Evolutionary conservation across 441 rosid species (phyloP).

Genomic region (Jatropha multifida): DNA sequence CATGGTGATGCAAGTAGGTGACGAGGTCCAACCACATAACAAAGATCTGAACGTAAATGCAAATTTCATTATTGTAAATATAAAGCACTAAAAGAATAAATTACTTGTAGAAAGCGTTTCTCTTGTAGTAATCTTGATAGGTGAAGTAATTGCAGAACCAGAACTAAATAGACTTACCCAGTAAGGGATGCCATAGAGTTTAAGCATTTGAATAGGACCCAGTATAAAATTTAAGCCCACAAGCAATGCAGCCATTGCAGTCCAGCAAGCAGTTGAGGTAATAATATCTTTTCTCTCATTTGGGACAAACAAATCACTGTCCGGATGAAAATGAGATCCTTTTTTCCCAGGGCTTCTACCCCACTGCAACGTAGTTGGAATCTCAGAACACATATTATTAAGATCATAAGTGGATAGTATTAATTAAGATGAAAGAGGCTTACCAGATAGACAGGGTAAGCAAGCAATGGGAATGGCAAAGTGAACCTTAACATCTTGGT

Average conservation of each 20-base stretch:
- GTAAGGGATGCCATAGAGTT: slow-evolving; percentile 81
- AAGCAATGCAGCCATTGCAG: slow-evolving; percentile 53
- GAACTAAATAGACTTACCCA: slow-evolving; percentile 36
- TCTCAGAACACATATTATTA: not conserved
- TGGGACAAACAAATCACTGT: slow-evolving; percentile 57
- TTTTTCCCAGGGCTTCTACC: slow-evolving; percentile 79
- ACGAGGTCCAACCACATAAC: slow-evolving; percentile 68
- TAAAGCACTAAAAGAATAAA: not conserved
- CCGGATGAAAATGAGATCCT: slow-evolving; percentile 81
- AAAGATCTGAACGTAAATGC: slow-evolving; percentile 45
- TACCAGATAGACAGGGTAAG: slow-evolving; percentile 51
- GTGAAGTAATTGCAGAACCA: not conserved
- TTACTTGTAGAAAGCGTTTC: not conserved
- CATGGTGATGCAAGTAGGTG: slow-evolving; percentile 89
- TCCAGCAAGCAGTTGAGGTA: slow-evolving; percentile 73
- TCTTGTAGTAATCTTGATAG: not conserved
- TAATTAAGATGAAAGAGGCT: slow-evolving; percentile 13
- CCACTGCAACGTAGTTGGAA: slow-evolving; percentile 43
- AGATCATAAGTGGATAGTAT: not conserved
- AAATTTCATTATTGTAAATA: not conserved
- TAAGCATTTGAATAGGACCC: slow-evolving; percentile 57
- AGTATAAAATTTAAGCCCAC: slow-evolving; percentile 38
- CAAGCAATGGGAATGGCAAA: slow-evolving; percentile 50
- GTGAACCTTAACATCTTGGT: slow-evolving; percentile 49
- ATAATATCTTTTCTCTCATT: slow-evolving; percentile 56